Evolutionary conservation across 495 filamentous ascomycete species (phyloP), one percentile per base, ranked within the genome.

Genomic region (Penicillium paradoxum): DNA sequence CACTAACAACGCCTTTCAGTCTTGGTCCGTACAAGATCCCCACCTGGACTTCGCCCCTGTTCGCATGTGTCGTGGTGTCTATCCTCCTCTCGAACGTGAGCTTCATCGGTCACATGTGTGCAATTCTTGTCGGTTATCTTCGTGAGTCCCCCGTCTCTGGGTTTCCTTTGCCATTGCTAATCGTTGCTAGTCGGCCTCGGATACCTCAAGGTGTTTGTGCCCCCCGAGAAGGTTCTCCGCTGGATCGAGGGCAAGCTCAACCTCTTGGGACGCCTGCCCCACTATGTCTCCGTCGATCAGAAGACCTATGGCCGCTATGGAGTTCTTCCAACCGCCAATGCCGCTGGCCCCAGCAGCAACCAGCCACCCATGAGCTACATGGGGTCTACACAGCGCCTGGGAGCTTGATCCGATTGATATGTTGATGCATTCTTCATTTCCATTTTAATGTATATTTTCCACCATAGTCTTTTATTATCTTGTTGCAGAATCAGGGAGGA

Each of bases 271-370:
- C 77, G 88, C 51, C 69, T 96, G 33, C 90, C 91, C 14, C 87
- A 92, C 69, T 97, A 95, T 61, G 84, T 97, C 14, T 91, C 87
- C 17, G 82, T 97, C 11, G 91, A 97, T 62, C 91, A 96, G 65
- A 95, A 95, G 79, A 95, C 87, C n/a, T 95, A 90, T 62, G 91
- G 91, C n/a, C 79, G 91, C 42, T 95, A 92, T 63, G 91, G 91
- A 0, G 88, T 97, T 15, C 72, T 97, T 18, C 91, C 91, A 2
- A 82, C 82, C 0, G 75, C 73, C 25, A 75, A 64, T 18, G 38
- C 64, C 4, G 56, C 58, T 19, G 52, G 21, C 64, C 57, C n/a
- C 78, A 78, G 42, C 63, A 66, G 37, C 24, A 60, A 45, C 34
- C 66, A 68, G 44, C 73, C 79, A n/a, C 75, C 81, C 0, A 69